A percentile compares a stretch with the other conserved stretches of the same genome.
These are phyloP conservation scores for Zymoseptoria passerinii DNA, from an alignment of 2,329 filamentous ascomycete genomes.

Conservation along the genomic window DNA sequence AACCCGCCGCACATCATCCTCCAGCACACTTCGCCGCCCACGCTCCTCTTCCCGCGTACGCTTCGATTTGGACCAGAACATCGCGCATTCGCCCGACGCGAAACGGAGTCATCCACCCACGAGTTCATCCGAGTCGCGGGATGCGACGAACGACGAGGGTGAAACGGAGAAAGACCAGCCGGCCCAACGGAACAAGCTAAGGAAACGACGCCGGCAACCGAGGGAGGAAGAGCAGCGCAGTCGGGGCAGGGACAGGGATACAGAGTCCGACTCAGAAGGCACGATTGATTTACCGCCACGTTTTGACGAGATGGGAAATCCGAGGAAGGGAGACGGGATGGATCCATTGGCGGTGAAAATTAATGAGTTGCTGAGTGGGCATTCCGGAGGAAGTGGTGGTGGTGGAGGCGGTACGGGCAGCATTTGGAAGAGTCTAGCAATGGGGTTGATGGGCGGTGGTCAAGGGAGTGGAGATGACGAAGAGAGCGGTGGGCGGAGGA, in stretches of 20 bases:
- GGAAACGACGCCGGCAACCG: conserved; percentile 16
- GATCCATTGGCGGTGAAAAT: conserved; percentile 25
- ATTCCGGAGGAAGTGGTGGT: neutral
- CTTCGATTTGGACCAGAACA: conserved; percentile 27
- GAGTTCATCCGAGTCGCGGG: neutral
- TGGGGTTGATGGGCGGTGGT: conserved; percentile 13
- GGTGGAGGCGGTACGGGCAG: conserved; percentile 19
- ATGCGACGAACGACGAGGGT: neutral
- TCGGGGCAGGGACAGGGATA: conserved; percentile 12
- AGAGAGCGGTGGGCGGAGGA: neutral
- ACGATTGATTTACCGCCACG: conserved; percentile 31
- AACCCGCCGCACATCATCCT: conserved; percentile 4
- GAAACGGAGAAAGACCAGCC: conserved; percentile 5
- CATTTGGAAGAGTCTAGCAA: conserved; percentile 21
- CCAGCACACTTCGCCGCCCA: conserved; percentile 8
- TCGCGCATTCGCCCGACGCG: conserved; percentile 23
- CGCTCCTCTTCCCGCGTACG: conserved; percentile 25
- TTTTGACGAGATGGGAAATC: conserved; percentile 30
- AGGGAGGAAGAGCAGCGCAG: conserved; percentile 12
- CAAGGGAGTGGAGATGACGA: neutral
- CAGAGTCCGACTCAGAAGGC: conserved; percentile 19
- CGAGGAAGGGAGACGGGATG: conserved; percentile 15
- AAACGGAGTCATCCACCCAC: conserved; percentile 12
- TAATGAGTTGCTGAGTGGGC: conserved; percentile 24
- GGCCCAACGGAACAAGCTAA: conserved; percentile 14